Base-by-base conservation (phyloP, 1,139 yeast genomes). In the Candida neerlandica region DNA sequence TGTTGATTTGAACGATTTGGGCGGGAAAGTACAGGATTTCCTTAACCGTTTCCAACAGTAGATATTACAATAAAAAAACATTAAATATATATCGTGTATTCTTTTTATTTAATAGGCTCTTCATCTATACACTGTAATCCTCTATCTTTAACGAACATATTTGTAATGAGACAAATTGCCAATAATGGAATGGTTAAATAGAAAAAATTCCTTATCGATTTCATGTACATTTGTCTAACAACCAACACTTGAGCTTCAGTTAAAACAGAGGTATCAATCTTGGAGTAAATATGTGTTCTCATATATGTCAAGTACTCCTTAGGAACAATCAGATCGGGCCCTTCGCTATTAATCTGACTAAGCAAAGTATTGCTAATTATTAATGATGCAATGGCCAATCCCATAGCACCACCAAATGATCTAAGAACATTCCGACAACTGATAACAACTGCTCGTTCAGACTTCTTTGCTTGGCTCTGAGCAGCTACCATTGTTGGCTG, bases 401-500 rank as follows among this genome's bases (percentile, higher is more conserved):
- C 84, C 37, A 78, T 57, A 2, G 84, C 73, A 16, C 82, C 83
- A 15, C 85, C 85, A 50, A 80, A 70, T 6, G 81, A 75, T 46
- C 85, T 60, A 50, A 78, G 58, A n/a, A 78, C 77, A 53, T 80
- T 80, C 57, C 85, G 64, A 1, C 80, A 67, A 2, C 83, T 73
- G 2, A 81, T 80, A 7, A 78, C 79, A 5, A 80, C 80, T 0
- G 85, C 82, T 45, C 85, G 62, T 54, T 80, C 84, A 2, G 73
- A 65, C 41, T 69, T 67, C 40, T 58, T 62, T 3, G 81, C 73
- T 46, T 78, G 77, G 0, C 83, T 79, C 54, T 78, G 79, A 2
- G 75, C 72, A 0, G 84, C 82, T 11, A 80, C 71, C 64, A 80
- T 66, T 0, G 82, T 76, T 6, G 84, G 83, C 58, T 80, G 85